These are phyloP conservation scores for Fraxinus platypoda DNA, from an alignment of 305 asterid species.

Conservation along the genomic window DNA sequence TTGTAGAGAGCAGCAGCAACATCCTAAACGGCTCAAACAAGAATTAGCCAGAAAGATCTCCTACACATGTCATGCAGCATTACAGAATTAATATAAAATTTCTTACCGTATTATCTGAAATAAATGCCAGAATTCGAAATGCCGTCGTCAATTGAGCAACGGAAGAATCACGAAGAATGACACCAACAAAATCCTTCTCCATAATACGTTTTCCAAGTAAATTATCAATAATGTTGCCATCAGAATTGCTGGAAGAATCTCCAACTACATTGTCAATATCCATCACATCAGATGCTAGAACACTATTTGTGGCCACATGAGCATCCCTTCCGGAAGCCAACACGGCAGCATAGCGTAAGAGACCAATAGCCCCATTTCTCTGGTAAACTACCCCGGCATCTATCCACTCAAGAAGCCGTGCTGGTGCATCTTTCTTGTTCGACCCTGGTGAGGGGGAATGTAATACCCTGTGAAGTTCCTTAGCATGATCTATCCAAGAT, in stretches of 20 bases:
- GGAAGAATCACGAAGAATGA: constrained; percentile 83
- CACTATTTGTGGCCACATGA: constrained; percentile 84
- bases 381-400: constrained; percentile 97
- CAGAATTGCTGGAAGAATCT: constrained; percentile 69
- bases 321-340: constrained; percentile 95
- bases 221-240: constrained; percentile 78
- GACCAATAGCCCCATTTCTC: constrained; percentile 77
- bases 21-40: constrained; percentile 50
- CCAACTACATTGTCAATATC: constrained; percentile 89
- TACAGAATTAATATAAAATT: constrained; percentile 10
- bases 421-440: constrained; percentile 88
- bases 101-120: constrained; percentile 80
- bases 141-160: constrained; percentile 89
- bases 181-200: constrained; percentile 91
- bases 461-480: constrained; percentile 71
- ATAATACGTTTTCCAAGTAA: constrained; percentile 89
- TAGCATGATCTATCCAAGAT: constrained; percentile 87
- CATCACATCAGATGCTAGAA: constrained; percentile 89
- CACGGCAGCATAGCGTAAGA: constrained; percentile 68
- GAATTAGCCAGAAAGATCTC: constrained; percentile 27
- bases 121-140: constrained; percentile 80
- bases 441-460: constrained; percentile 83
- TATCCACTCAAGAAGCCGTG: constrained; percentile 92
- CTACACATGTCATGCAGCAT: constrained; percentile 5
- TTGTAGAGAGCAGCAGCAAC: constrained; percentile 87